Percentiles rank a stretch among this genome's conserved stretches.
phyloP scores from a whole-genome alignment of 352 stramenopile genomes.

The Globisporangium megalacanthum region DNA sequence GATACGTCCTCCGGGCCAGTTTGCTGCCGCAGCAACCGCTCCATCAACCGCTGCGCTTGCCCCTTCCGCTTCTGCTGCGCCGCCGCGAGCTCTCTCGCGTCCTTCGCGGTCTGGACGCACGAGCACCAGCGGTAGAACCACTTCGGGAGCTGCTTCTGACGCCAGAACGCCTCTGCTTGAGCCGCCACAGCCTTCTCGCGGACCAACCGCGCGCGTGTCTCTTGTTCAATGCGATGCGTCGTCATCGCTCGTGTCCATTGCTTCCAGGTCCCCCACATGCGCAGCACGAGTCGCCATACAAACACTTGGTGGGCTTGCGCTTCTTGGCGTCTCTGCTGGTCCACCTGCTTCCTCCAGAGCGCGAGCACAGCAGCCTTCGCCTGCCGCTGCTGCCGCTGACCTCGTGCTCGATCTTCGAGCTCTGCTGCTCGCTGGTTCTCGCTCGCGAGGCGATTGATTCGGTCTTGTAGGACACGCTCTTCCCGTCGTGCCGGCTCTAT shows the following conservation, averaged over 20 bases:
- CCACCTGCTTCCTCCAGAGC: slow-evolving; percentile 2
- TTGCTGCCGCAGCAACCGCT: slow-evolving; percentile 27
- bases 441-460: slow-evolving; percentile 25
- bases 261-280: slow-evolving; percentile 19
- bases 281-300: slow-evolving; percentile 20
- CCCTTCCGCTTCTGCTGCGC: slow-evolving; percentile 24
- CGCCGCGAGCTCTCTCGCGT: slow-evolving; percentile 18
- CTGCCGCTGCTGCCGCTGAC: not conserved
- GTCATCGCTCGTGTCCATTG: not conserved
- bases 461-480: slow-evolving; percentile 24
- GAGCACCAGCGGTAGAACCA: slow-evolving; percentile 54
- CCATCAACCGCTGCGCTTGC: slow-evolving; percentile 33
- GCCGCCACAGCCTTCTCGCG: slow-evolving; percentile 12
- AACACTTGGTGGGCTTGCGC: slow-evolving; percentile 4
- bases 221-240: slow-evolving; percentile 10
- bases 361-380: not conserved
- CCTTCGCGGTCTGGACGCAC: slow-evolving; percentile 19
- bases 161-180: slow-evolving; percentile 29
- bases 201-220: slow-evolving; percentile 12
- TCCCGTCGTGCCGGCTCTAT: slow-evolving; percentile 1
- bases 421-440: slow-evolving; percentile 12
- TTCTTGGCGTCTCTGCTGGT: not conserved
- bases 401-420: slow-evolving; percentile 1
- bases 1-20: not conserved
- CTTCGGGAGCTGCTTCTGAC: slow-evolving; percentile 24